phyloP scores from a whole-genome alignment of 345 rosid species.

The Pugionium cornutum region DNA sequence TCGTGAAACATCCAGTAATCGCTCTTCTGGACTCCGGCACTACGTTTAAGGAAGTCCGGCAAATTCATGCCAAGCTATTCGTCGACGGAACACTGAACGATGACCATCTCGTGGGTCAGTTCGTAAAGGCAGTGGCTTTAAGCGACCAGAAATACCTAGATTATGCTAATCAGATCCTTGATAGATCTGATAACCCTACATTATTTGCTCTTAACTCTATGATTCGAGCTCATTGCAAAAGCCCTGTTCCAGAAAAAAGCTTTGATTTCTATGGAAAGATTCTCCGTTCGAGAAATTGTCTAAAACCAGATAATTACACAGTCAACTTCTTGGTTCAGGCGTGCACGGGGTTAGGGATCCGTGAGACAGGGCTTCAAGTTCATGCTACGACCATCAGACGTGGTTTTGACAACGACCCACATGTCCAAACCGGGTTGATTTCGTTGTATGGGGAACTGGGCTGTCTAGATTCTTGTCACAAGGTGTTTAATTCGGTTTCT shows the following conservation, averaged over 20 bases:
- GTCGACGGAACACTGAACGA: slow-evolving; percentile 45
- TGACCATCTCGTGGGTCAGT: slow-evolving; percentile 51
- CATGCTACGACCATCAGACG: slow-evolving; percentile 48
- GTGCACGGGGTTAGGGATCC: slow-evolving; percentile 41
- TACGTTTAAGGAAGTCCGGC: slow-evolving; percentile 45
- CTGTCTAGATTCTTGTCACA: slow-evolving; percentile 43
- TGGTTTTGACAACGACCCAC: slow-evolving; percentile 60
- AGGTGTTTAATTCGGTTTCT: slow-evolving; percentile 44
- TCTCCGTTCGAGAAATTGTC: slow-evolving; percentile 23
- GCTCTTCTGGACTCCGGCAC: slow-evolving; percentile 39
- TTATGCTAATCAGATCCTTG: slow-evolving; percentile 51
- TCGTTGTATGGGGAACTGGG: slow-evolving; percentile 60
- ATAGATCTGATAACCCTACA: slow-evolving; percentile 49
- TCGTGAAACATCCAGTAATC: slow-evolving; percentile 30
- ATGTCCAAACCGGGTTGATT: slow-evolving; percentile 60
- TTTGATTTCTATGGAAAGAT: slow-evolving; percentile 49
- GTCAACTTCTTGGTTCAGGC: slow-evolving; percentile 59
- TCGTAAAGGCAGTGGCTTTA: slow-evolving; percentile 55
- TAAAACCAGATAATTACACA: slow-evolving; percentile 63
- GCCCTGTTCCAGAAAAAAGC: slow-evolving; percentile 46
- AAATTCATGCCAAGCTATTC: slow-evolving; percentile 61
- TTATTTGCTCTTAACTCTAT: slow-evolving; percentile 58
- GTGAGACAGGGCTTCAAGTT: slow-evolving; percentile 43
- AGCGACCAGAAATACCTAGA: slow-evolving; percentile 47
- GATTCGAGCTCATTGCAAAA: slow-evolving; percentile 61